Evolutionary conservation across 768 basidiomycete species (phyloP).

Genomic region (Boletus sp.): DNA sequence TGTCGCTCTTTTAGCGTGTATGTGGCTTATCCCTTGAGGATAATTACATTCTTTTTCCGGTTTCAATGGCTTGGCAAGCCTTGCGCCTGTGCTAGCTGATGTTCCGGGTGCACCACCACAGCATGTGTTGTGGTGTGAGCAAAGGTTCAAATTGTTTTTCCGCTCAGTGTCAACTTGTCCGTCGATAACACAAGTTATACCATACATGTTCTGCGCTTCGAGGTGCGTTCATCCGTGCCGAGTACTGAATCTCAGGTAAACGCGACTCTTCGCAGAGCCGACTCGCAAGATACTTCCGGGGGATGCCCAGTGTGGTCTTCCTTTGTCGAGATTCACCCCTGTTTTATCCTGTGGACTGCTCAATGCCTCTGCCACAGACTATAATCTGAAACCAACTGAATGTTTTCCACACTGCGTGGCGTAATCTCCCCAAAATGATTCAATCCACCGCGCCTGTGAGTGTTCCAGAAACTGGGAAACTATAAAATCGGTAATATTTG

Average conservation of each 20-base stretch:
- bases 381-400: background rate
- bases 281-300: background rate
- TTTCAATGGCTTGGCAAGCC: background rate
- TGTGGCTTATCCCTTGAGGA: background rate
- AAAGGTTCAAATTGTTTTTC: background rate
- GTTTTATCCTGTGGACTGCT: background rate
- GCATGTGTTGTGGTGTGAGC: background rate
- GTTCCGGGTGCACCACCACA: background rate
- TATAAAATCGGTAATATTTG: too few species aligned
- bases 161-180: background rate
- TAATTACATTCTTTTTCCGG: background rate
- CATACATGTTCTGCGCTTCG: background rate
- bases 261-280: background rate
- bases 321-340: background rate
- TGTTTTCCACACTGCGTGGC: background rate
- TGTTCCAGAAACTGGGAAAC: too few species aligned
- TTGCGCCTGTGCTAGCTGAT: background rate
- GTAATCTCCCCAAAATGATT: background rate
- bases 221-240: background rate
- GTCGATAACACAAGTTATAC: background rate
- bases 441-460: too few species aligned
- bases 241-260: too few species aligned
- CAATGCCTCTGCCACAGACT: background rate
- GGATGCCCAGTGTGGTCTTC: background rate
- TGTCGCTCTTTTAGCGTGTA: background rate